These are phyloP conservation scores for Aspergillus wentii DNA, from an alignment of 495 filamentous ascomycete species.

Conservation along the genomic window DNA sequence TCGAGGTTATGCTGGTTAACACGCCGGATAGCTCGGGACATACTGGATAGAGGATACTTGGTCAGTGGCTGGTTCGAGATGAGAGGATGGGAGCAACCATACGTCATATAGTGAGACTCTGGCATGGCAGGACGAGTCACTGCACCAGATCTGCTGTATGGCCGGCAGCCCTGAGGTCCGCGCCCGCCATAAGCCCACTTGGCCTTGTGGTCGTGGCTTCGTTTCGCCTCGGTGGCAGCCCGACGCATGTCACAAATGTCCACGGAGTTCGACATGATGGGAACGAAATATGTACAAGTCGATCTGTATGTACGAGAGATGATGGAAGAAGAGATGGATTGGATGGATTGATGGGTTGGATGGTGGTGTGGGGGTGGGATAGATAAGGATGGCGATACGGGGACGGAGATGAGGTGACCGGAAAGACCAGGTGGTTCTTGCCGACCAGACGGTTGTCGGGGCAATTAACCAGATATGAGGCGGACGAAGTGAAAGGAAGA, in stretches of 20 bases:
- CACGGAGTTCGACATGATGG: slow-evolving; percentile 12
- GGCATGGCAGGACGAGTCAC: slow-evolving; percentile 25
- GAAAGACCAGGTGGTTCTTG: neutral
- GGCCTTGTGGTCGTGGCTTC: slow-evolving; percentile 46
- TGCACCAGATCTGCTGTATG: neutral
- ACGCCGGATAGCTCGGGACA: slow-evolving; percentile 13
- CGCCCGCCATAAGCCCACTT: slow-evolving; percentile 50
- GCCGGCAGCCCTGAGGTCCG: slow-evolving; percentile 3
- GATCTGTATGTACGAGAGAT: neutral
- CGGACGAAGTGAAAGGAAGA: neutral
- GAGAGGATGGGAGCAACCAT: slow-evolving; percentile 1
- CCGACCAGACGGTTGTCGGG: no score
- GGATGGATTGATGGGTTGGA: no score
- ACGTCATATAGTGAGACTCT: slow-evolving; percentile 11
- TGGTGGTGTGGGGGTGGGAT: neutral
- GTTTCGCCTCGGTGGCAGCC: slow-evolving; percentile 29
- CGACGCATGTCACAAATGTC: slow-evolving; percentile 17
- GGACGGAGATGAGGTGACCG: no score
- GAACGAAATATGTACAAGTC: neutral
- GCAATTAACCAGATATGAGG: no score
- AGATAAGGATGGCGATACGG: no score
- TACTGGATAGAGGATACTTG: no score
- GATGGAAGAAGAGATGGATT: slow-evolving; percentile 1
- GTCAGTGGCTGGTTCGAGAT: neutral
- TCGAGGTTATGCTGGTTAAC: slow-evolving; percentile 26